Conservation (phyloP, 441 rosid genomes). For the Populus hybrid region DNA sequence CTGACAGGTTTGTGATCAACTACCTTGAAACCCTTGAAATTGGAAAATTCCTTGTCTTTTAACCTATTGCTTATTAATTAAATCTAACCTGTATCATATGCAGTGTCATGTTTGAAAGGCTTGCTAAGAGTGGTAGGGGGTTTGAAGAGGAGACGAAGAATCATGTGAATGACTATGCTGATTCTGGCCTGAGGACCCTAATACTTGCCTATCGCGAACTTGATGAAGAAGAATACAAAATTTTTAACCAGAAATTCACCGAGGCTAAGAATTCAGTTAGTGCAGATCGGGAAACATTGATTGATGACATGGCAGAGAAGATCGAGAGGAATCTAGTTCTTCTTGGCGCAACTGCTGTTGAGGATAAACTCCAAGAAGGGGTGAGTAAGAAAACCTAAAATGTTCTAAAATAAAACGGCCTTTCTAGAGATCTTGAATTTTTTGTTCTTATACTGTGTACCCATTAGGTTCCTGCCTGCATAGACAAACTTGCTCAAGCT, state of each 20-base stretch:
- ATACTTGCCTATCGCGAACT: conserved; percentile 87
- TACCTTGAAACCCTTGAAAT: not conserved
- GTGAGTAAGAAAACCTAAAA: conserved; percentile 41
- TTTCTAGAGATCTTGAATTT: conserved; percentile 7
- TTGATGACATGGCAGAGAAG: conserved; percentile 68
- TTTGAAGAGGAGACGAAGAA: conserved; percentile 62
- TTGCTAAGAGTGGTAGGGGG: conserved; percentile 52
- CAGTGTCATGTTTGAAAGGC: conserved; percentile 95
- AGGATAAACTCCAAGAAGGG: conserved; percentile 98
- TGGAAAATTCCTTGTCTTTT: not conserved
- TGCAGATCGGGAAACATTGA: conserved; percentile 64
- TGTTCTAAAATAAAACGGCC: conserved; percentile 4
- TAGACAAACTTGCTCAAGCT: conserved; percentile 97
- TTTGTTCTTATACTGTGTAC: conserved; percentile 15
- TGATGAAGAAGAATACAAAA: conserved; percentile 58
- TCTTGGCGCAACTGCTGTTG: conserved; percentile 98
- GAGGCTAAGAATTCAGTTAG: conserved; percentile 75
- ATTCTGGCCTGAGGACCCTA: conserved; percentile 91
- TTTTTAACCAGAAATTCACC: conserved; percentile 54
- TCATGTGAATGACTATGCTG: conserved; percentile 85
- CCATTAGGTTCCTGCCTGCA: conserved; percentile 89
- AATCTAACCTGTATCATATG: not conserved
- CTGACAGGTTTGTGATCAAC: conserved; percentile 64
- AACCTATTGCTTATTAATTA: conserved; percentile 8
- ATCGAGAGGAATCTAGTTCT: conserved; percentile 80